Conservation (phyloP, 2,329 filamentous ascomycete species). For the Colletotrichum sp. region DNA sequence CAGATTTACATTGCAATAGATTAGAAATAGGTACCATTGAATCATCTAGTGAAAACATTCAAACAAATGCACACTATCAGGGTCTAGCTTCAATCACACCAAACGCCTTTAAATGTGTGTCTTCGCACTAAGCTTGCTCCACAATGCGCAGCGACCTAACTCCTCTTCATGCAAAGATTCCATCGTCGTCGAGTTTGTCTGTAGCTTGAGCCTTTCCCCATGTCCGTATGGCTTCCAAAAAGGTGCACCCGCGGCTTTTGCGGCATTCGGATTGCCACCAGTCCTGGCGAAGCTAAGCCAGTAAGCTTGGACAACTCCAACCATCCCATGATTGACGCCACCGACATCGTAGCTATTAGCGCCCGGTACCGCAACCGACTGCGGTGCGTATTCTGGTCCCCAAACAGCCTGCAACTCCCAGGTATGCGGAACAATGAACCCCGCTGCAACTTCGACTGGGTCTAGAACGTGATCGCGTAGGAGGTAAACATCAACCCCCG, state of each 20-base stretch:
- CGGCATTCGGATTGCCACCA: neutral
- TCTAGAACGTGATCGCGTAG: neutral
- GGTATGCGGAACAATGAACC: neutral
- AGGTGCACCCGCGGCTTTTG: neutral
- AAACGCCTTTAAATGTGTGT: neutral
- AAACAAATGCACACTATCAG: neutral
- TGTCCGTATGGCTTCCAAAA: accelerated
- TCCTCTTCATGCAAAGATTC: neutral
- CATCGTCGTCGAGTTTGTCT: neutral
- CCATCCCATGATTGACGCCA: neutral
- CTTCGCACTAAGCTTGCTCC: neutral
- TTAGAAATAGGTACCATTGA: neutral
- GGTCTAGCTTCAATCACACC: neutral
- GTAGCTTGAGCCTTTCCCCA: neutral
- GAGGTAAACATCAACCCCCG: neutral
- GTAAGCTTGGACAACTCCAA: neutral
- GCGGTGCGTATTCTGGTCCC: neutral
- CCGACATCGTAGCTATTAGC: neutral
- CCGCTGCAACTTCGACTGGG: neutral
- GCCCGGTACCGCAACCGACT: neutral
- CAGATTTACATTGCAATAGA: neutral
- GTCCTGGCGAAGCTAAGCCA: neutral
- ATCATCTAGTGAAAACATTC: neutral
- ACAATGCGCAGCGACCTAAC: neutral
- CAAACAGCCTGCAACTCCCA: neutral